Conservation (phyloP, 805 yeast species). For the Sugiyamaella qingdaonensis region DNA sequence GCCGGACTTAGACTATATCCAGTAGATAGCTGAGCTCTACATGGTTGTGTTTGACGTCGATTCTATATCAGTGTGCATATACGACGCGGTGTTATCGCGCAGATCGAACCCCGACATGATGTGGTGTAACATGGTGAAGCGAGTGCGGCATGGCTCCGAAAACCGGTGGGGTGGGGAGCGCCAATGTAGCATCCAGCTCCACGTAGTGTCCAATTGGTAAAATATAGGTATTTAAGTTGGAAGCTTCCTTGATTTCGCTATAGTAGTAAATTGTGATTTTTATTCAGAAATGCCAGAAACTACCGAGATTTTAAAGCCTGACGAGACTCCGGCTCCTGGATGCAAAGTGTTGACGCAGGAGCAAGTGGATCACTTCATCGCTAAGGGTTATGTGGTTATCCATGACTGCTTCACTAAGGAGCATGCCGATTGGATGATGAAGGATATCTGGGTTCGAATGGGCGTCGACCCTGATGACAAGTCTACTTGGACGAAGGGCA, state of each 20-base stretch:
- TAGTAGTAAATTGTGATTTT: neutral
- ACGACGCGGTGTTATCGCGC: no score
- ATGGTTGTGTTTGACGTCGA: no score
- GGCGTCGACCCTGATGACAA: constrained; percentile 13
- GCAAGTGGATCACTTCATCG: constrained; percentile 9
- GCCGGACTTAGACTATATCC: no score
- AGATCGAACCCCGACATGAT: neutral
- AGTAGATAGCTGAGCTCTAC: no score
- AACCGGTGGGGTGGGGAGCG: neutral
- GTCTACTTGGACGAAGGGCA: constrained; percentile 13
- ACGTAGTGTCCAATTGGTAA: neutral
- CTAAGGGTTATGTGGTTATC: constrained; percentile 12
- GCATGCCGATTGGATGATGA: constrained; percentile 15
- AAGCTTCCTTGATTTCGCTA: neutral
- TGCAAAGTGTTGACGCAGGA: constrained; percentile 10
- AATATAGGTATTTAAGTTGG: neutral
- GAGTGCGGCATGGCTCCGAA: constrained; percentile 1
- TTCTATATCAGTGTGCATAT: no score
- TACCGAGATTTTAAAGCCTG: neutral
- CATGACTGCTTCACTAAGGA: constrained; percentile 12
- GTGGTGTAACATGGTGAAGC: neutral
- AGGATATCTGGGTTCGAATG: constrained; percentile 12
- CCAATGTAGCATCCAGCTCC: neutral
- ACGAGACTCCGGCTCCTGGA: constrained; percentile 7
- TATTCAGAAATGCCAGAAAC: neutral